Base-by-base conservation (phyloP, 1,284 basidiomycete genomes). In the Bondarzewia mesenterica region DNA sequence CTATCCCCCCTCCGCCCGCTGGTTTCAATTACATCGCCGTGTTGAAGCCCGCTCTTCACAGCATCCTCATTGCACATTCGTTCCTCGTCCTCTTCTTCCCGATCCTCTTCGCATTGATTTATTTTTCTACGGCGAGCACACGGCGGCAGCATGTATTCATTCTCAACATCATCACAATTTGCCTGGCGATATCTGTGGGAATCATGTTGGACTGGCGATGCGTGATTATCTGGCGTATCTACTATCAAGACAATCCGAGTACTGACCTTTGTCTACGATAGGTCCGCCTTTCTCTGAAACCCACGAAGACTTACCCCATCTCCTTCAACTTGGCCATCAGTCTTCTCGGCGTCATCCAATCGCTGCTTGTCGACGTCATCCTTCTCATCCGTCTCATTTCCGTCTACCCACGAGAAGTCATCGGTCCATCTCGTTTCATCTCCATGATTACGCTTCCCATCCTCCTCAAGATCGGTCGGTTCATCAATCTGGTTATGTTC, bases 291-390 rank as follows among this genome's bases (percentile, higher is more conserved):
- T 26, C 23, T n/a, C 25, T 43, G 6, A 27, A 43, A 10, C 42
- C 42, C 8, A 23, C 25, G 10, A 12, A 23, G 15, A 27, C 8
- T 15, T 43, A n/a, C 27, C 42, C 42, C 5, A 5, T 25, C 42
- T 27, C 42, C 5, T 37, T 26, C 26, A 48, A 50, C 49, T 6
- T 46, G 32, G 25, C 38, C 18, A 62, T 65, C 29, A 62, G 64
- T 6, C 44, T 58, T 5, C 44, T 65, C 5, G 65, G 64, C 2
- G 50, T 53, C 8, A 59, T 63, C 18, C 65, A 67, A 44, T 58
- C 59, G 7, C 58, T 67, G 25, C 44, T 65, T n/a, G 57, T 65
- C 22, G 65, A 67, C 44, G 42, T 53, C 29, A 62, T 52, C 32
- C 44, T 45, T 12, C 44, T 45, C 32, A 18, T 45, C 32, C 21